Base-by-base conservation (phyloP, 1,284 basidiomycete species). In the Hemileia vastatrix region DNA sequence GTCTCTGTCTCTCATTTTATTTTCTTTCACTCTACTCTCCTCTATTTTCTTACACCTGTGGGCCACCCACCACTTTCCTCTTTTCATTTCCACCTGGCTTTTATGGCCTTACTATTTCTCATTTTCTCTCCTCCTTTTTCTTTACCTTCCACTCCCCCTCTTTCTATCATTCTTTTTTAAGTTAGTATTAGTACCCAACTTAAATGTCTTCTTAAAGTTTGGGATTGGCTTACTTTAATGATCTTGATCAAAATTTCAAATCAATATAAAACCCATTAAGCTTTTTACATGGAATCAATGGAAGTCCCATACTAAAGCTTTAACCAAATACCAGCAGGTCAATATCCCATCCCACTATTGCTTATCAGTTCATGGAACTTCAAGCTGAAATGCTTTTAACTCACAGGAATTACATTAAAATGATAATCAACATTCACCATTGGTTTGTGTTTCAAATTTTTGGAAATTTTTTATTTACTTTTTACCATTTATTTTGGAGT, bases 261-360 rank as follows among this genome's bases (percentile, higher is more conserved):
- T 27, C 32, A 5, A 33, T 33, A 15, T 33, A 50, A 18, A 23
- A 4, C 3, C 4, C 33, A n/a, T 54, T 13, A 11, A 60, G 59
- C 31, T 61, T 61, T 33, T 36, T 61, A 24, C 59, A 61, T 54
- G 59, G 59, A 32, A 27, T 61, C 44, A 52, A 61, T 27, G 59
- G 59, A 21, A 61, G 54, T 33, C 59, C 59, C 1, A 33, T 61
- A 45, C 32, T 61, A 3, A 33, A 61, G 5, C 43, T 61, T 13
- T 61, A 21, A 61, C 54, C 36, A 18, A 61, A 24, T 61, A 32
- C 15, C 23, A 61, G 3, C 43, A 61, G 54, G 59, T 60, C n/a
- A 61, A 44, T 33, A 4, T 11, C 40, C 13, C 19, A 5, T 24
- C 21, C 43, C 21, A 9, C 31, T 36, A 40, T 40, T 32, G 24